phyloP scores from a whole-genome alignment of 1,139 yeast genomes.

The Candida freyschussii region DNA sequence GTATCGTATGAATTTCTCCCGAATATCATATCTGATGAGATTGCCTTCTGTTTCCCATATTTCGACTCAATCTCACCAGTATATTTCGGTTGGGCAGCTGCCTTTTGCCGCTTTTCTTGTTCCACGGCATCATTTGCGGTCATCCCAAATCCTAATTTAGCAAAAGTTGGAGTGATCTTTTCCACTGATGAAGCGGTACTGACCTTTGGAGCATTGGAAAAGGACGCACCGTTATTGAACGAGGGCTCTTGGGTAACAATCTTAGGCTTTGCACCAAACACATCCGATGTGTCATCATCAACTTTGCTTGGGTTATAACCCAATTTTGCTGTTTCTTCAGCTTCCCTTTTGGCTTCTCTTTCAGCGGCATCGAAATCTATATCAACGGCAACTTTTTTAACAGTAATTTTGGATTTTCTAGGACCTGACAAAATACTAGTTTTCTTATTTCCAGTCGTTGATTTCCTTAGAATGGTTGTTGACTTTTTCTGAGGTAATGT shows the following conservation, averaged over 20 bases:
- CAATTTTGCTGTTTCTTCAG: constrained; percentile 60
- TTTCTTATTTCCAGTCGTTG: constrained; percentile 23
- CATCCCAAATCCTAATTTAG: constrained; percentile 85
- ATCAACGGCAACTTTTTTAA: constrained; percentile 48
- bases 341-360: constrained; percentile 78
- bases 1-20: constrained; percentile 87
- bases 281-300: constrained; percentile 26
- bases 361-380: constrained; percentile 92
- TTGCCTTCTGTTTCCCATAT: constrained; percentile 87
- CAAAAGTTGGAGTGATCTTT: constrained; percentile 65
- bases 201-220: neutral
- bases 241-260: constrained; percentile 14
- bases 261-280: constrained; percentile 14
- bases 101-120: constrained; percentile 36
- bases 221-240: constrained; percentile 1
- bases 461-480: constrained; percentile 19
- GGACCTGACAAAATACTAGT: constrained; percentile 25
- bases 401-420: constrained; percentile 52
- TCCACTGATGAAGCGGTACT: constrained; percentile 36
- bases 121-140: constrained; percentile 46
- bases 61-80: constrained; percentile 72
- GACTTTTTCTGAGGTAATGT: constrained; percentile 25
- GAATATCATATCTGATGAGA: constrained; percentile 90
- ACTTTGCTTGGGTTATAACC: constrained; percentile 63
- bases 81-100: constrained; percentile 41